A percentile compares a stretch with the other conserved stretches of the same genome.
phyloP scores from a whole-genome alignment of 208 protist species.

The Leishmania tarentolae region DNA sequence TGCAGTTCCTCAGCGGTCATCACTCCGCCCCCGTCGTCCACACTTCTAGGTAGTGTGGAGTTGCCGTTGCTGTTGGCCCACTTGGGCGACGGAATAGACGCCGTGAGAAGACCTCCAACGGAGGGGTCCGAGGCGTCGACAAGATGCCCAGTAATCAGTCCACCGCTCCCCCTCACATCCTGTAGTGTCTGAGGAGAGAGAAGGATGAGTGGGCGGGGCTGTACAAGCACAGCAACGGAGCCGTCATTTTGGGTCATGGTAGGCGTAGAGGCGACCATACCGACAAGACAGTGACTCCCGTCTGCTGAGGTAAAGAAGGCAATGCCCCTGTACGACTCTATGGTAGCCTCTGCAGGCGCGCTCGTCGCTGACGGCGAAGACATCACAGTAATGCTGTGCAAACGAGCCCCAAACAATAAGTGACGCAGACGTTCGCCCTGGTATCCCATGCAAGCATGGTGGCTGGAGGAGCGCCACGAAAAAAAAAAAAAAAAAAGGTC shows the following conservation, averaged over 20 bases:
- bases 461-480: background rate
- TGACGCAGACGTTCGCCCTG: background rate
- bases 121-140: conserved; percentile 12
- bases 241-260: background rate
- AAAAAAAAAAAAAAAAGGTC: background rate
- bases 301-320: conserved; percentile 2
- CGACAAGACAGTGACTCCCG: conserved; percentile 3
- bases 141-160: conserved; percentile 5
- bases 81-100: conserved; percentile 6
- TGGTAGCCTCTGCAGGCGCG: background rate
- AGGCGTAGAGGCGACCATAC: conserved; percentile 15
- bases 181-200: background rate
- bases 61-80: background rate
- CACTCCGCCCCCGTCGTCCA: background rate
- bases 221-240: conserved; percentile 5
- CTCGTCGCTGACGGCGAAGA: background rate
- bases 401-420: background rate
- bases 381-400: background rate
- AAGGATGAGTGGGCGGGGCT: conserved; percentile 23
- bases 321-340: background rate
- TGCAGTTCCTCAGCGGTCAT: conserved; percentile 33
- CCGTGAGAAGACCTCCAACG: background rate
- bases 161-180: background rate
- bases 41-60: background rate
- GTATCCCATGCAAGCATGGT: background rate